Evolutionary conservation across 768 basidiomycete genomes (phyloP).

Genomic region (Lactifluus rugatus): DNA sequence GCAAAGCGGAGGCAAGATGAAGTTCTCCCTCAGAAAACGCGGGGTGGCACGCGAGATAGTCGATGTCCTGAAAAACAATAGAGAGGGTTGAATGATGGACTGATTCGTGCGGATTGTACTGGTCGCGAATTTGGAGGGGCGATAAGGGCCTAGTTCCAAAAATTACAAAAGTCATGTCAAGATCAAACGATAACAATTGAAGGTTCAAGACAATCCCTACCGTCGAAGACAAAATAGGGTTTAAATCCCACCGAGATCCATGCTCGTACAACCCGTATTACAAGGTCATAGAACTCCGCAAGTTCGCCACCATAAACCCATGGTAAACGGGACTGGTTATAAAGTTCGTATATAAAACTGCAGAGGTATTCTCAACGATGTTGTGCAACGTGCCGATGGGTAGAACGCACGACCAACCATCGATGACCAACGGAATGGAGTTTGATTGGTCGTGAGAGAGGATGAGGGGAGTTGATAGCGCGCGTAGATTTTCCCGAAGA

Average conservation of each 20-base stretch:
- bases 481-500: conserved; percentile 36
- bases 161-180: background rate
- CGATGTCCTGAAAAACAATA: conserved; percentile 79
- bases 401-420: conserved; percentile 77
- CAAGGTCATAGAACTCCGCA: conserved; percentile 38
- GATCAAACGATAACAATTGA: background rate
- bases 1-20: conserved; percentile 62
- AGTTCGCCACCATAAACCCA: conserved; percentile 90
- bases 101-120: conserved; percentile 48
- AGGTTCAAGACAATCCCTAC: conserved; percentile 37
- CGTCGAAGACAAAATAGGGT: conserved; percentile 76
- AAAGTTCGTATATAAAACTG: conserved; percentile 69
- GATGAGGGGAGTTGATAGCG: conserved; percentile 31
- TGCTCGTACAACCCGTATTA: conserved; percentile 44
- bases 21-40: conserved; percentile 62
- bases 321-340: conserved; percentile 49
- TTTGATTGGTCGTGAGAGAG: conserved; percentile 21
- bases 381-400: conserved; percentile 2
- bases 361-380: conserved; percentile 1
- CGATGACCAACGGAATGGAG: conserved; percentile 51
- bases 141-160: conserved; percentile 47
- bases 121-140: conserved; percentile 65
- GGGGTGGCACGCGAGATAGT: conserved; percentile 47
- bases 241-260: conserved; percentile 61
- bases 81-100: conserved; percentile 47